Evolutionary conservation across 2,329 filamentous ascomycete genomes (phyloP), one percentile per base, ranked within the genome.

Genomic region (Alternaria sp.): DNA sequence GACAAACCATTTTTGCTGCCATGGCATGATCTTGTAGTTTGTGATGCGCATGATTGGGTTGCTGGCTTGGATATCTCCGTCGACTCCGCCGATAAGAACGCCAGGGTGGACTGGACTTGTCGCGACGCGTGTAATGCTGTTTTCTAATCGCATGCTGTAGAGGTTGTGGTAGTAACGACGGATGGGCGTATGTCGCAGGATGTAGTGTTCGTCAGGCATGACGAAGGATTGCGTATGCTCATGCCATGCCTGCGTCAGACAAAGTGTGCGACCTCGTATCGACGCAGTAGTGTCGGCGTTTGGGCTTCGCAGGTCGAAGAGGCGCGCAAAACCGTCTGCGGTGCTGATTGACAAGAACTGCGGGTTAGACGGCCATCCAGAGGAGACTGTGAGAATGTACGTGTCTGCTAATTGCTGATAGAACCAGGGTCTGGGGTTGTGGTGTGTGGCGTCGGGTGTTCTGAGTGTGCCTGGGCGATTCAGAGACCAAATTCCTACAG

Each of bases 1-100:
- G 23, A 79, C 75, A 67, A 89, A 89, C 85, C 87, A 88, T 7
- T 79, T 83, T 65, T 87, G 85, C 61, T 87, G 82, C 80, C 82
- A 87, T 11, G 84, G 82, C 9, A 81, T 78, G 10, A 82, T 81
- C 65, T 87, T 88, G 14, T 80, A 75, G 59, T 85, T 84, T 18
- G 86, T 66, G 3, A 87, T 73, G 46, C 84, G 82, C 10, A 82
- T 80, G 37, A 88, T 72, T 1, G 86, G 84, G 68, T 88, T 89
- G 3, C 81, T 83, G 2, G 81, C 81, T 8, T 83, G 73, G 0
- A 87, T 84, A 18, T 81, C 81, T 0, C 88, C 88, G 43, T 83
- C 83, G 0, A 84, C 81, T 21, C 82, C 84, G 0, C 86, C 87
- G 2, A 84, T 77, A 14, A 90, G 75, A 1, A 87, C 75, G 58